phyloP scores from a whole-genome alignment of 2,329 filamentous ascomycete genomes.

The Sporothrix inflata region DNA sequence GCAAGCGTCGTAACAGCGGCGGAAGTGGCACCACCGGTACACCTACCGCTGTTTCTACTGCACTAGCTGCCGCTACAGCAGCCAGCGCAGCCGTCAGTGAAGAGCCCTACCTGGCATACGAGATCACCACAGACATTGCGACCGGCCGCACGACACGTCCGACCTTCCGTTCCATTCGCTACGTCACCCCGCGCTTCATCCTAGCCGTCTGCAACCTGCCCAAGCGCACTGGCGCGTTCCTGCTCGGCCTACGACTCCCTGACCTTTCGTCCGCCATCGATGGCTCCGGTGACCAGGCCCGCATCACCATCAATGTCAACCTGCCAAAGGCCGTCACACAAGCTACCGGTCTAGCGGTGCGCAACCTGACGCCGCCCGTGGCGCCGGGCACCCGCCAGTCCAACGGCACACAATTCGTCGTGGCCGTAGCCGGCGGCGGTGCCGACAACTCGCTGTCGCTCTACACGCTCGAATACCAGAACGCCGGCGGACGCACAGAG shows the following conservation, averaged over 20 bases:
- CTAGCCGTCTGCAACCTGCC: slow-evolving; percentile 63
- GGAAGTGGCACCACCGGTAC: background rate
- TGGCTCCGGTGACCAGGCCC: slow-evolving; percentile 45
- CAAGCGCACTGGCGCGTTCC: slow-evolving; percentile 58
- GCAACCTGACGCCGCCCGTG: slow-evolving; percentile 63
- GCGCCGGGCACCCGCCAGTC: slow-evolving; percentile 47
- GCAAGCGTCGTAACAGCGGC: background rate
- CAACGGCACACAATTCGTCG: slow-evolving; percentile 74
- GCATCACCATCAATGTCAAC: slow-evolving; percentile 56
- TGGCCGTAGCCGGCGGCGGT: slow-evolving; percentile 74
- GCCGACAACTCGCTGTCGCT: slow-evolving; percentile 79
- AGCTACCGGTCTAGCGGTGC: slow-evolving; percentile 77
- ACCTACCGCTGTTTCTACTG: background rate
- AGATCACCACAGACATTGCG: slow-evolving; percentile 52
- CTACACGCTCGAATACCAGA: slow-evolving; percentile 73
- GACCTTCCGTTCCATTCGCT: slow-evolving; percentile 61
- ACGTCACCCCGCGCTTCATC: slow-evolving; percentile 60
- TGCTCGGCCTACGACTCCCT: slow-evolving; percentile 59
- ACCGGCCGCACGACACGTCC: slow-evolving; percentile 49
- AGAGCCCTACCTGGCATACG: slow-evolving; percentile 57
- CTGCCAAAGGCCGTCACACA: slow-evolving; percentile 70
- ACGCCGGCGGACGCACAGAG: slow-evolving; percentile 52
- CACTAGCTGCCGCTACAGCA: background rate
- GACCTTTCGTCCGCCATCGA: slow-evolving; percentile 33
- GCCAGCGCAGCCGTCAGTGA: slow-evolving; percentile 41